These are phyloP conservation scores for Geotrichum aggregatum DNA, from an alignment of 1,139 yeast genomes.

Conservation along the genomic window DNA sequence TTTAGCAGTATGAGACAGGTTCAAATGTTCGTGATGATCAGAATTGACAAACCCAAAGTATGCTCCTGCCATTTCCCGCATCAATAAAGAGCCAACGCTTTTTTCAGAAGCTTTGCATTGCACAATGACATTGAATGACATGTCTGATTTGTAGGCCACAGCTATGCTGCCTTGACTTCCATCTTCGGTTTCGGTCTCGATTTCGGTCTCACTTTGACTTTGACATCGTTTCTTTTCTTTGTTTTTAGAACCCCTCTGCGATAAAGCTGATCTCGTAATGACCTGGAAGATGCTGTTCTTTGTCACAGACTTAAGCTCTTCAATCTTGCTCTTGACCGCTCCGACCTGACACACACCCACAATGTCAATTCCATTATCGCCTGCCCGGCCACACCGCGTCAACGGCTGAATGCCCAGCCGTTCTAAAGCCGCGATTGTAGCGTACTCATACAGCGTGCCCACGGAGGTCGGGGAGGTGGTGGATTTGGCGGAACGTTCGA, in stretches of 20 bases:
- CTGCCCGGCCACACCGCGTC: slow-evolving; percentile 16
- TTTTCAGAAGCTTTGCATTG: slow-evolving; percentile 18
- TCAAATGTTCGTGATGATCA: background rate
- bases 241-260: background rate
- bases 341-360: slow-evolving; percentile 7
- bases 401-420: slow-evolving; percentile 12
- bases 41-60: slow-evolving; percentile 14
- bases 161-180: background rate
- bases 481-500: slow-evolving; percentile 11
- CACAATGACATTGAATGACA: slow-evolving; percentile 13
- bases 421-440: slow-evolving; percentile 13
- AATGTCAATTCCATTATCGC: slow-evolving; percentile 19
- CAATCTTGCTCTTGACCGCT: background rate
- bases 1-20: no score
- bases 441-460: slow-evolving; percentile 20
- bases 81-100: slow-evolving; percentile 14
- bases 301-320: background rate
- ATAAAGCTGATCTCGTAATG: background rate
- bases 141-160: background rate
- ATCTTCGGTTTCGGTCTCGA: no score
- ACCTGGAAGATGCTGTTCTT: slow-evolving; percentile 3
- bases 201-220: no score
- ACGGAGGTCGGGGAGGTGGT: slow-evolving; percentile 5
- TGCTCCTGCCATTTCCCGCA: slow-evolving; percentile 21
- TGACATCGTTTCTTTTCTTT: no score